Evolutionary conservation across 2,329 filamentous ascomycete species (phyloP), one percentile per base, ranked within the genome.

Genomic region (Stagonosporopsis rhizophila): DNA sequence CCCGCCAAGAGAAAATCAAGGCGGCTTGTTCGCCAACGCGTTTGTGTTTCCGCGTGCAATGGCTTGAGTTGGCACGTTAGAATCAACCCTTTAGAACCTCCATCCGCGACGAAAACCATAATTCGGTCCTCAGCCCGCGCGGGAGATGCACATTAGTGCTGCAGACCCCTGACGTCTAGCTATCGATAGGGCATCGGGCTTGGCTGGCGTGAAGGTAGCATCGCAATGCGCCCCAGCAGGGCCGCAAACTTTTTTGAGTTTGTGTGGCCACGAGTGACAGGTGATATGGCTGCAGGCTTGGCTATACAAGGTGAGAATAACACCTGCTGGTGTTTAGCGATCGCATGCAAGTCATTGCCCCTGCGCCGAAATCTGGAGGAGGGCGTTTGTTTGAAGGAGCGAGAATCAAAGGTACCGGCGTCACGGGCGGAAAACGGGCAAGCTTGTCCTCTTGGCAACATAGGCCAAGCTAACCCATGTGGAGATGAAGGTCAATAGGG

Each of bases 401-500:
- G 25, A 51, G 32, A 34, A 30, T 34, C 20, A n/a, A 44, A 44
- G 32, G 27, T 38, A 44, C 47, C 53, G 48, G 53, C 25, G 38
- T 47, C 34, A 38, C 44, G 32, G 47, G 48, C 53, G 53, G 53
- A 44, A 38, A 38, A 52, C 37, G 47, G 47, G 44, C 47, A 27
- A 50, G 40, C 27, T 56, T 20, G 19, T 6, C 28, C 22, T 41
- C 55, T 58, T 58, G 55, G 55, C 55, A 40, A 14, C 27, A 22
- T n/a, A 30, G 44, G 55, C 49, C 49, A 52, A 58, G 55, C 48
- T 49, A 35, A 52, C 12, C 42, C 17, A 53, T 52, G 55, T 49
- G 55, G 55, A 58, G 49, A 52, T 58, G 49, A 49, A 53, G 19
- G 44, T 48, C 44, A 58, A 58, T 58, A 58, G 55, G 55, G 55